phyloP scores from a whole-genome alignment of 164 flowering plant species.

The Stephania cephalantha region DNA sequence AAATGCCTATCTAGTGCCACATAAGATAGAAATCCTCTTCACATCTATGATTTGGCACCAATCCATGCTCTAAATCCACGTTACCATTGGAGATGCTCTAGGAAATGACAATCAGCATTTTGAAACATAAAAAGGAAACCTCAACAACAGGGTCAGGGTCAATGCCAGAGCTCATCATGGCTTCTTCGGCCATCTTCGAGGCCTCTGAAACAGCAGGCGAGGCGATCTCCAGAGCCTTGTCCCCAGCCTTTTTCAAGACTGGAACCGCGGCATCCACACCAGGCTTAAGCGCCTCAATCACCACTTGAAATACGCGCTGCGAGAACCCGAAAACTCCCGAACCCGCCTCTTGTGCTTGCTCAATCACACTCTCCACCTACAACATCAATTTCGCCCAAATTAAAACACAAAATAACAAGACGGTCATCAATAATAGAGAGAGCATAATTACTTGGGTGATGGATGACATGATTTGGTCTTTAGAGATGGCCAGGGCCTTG shows the following conservation, averaged over 20 bases:
- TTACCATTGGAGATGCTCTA: too few species aligned
- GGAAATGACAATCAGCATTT: neutral
- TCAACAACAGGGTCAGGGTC: slow-evolving; percentile 56
- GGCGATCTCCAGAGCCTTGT: slow-evolving; percentile 61
- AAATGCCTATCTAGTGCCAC: too few species aligned
- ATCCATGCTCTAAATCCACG: too few species aligned
- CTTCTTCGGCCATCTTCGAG: slow-evolving; percentile 76
- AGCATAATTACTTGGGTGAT: slow-evolving; percentile 43
- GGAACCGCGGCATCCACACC: slow-evolving; percentile 61
- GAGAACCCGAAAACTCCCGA: slow-evolving; percentile 38
- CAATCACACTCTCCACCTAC: slow-evolving; percentile 77
- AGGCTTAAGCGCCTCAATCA: slow-evolving; percentile 55
- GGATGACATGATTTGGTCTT: slow-evolving; percentile 70
- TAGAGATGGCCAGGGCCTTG: slow-evolving; percentile 51
- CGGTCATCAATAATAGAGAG: neutral
- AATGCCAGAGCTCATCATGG: slow-evolving; percentile 62
- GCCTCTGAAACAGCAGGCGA: slow-evolving; percentile 69
- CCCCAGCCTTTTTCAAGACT: slow-evolving; percentile 55
- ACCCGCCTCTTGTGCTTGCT: slow-evolving; percentile 55
- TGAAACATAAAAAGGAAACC: slow-evolving; percentile 14
- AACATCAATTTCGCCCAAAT: neutral
- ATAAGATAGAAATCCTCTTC: too few species aligned
- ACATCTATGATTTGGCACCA: too few species aligned
- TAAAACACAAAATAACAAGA: neutral
- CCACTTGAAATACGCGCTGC: slow-evolving; percentile 30